These are phyloP conservation scores for Tripterygium wilfordii DNA, from an alignment of 177 flowering plant genomes.

Conservation along the genomic window DNA sequence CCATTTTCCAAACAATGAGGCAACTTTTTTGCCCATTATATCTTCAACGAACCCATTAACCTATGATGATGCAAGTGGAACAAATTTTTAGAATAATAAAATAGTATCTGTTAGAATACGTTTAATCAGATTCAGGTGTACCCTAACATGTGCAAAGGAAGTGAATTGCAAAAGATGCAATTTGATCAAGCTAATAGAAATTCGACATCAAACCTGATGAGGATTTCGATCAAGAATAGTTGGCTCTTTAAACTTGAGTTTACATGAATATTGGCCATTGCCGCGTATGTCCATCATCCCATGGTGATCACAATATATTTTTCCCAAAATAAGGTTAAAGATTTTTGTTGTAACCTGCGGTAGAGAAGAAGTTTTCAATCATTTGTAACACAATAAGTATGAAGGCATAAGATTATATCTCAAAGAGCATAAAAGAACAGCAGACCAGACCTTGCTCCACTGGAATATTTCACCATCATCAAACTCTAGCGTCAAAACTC, in stretches of 20 bases:
- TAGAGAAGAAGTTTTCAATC: not conserved
- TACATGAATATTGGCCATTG: slow-evolving; percentile 74
- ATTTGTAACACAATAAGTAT: not conserved
- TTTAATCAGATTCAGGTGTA: no score
- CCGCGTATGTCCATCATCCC: slow-evolving; percentile 83
- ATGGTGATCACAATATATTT: slow-evolving; percentile 88
- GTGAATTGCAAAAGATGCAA: no score
- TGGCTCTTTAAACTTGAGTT: slow-evolving; percentile 85
- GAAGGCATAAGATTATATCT: not conserved
- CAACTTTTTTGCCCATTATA: slow-evolving; percentile 48
- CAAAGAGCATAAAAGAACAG: not conserved
- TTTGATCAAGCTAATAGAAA: no score
- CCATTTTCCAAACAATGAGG: slow-evolving; percentile 83
- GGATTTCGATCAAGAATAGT: slow-evolving; percentile 85
- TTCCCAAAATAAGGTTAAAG: slow-evolving; percentile 85
- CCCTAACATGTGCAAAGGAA: no score
- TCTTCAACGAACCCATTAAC: slow-evolving; percentile 88
- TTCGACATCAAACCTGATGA: slow-evolving; percentile 57
- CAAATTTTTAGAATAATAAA: no score
- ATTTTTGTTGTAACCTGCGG: slow-evolving; percentile 86
- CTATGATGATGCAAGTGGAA: slow-evolving; percentile 25
- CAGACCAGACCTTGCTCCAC: slow-evolving; percentile 82
- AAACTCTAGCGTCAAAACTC: slow-evolving; percentile 76
- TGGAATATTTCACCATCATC: slow-evolving; percentile 95
- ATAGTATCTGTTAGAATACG: no score